These are phyloP conservation scores for Gloeophyllum trabeum DNA, from an alignment of 768 basidiomycete species.

Conservation along the genomic window DNA sequence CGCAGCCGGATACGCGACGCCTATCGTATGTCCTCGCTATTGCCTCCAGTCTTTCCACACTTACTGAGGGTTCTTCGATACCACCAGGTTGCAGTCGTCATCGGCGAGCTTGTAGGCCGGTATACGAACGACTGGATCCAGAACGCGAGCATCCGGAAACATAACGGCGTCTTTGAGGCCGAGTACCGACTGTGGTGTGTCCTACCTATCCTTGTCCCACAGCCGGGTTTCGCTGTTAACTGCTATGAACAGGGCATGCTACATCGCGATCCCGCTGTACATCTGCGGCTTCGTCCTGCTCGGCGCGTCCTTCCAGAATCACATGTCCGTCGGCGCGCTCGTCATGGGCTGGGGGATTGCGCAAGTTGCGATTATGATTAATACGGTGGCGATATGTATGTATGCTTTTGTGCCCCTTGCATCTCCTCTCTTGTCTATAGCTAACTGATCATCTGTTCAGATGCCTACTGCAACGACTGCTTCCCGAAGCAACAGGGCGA, in stretches of 20 bases:
- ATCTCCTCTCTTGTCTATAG: constrained; percentile 4
- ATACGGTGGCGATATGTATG: constrained; percentile 52
- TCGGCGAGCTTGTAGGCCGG: constrained; percentile 40
- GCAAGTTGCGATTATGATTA: constrained; percentile 42
- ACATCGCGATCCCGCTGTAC: constrained; percentile 45
- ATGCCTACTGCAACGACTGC: constrained; percentile 37
- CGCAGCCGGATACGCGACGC: constrained; percentile 43
- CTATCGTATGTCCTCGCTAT: constrained; percentile 27
- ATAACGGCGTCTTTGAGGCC: constrained; percentile 41
- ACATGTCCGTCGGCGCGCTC: constrained; percentile 37
- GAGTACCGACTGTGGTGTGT: constrained; percentile 45
- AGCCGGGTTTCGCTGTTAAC: neutral
- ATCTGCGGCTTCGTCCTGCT: constrained; percentile 49
- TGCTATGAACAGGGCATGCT: constrained; percentile 38
- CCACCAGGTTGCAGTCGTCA: constrained; percentile 34
- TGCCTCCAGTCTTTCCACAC: neutral
- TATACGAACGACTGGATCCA: constrained; percentile 41
- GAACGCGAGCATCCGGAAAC: constrained; percentile 27
- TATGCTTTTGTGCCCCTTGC: constrained; percentile 12
- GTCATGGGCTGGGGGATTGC: constrained; percentile 63
- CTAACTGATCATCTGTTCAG: constrained; percentile 15
- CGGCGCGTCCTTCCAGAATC: constrained; percentile 42
- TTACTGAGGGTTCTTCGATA: neutral
- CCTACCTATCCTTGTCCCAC: neutral
- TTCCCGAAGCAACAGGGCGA: constrained; percentile 48